A percentile compares a stretch with the other conserved stretches of the same genome.
These are phyloP conservation scores for Carex kokanica DNA, from an alignment of 176 grass and related monocot genomes.

Conservation along the genomic window DNA sequence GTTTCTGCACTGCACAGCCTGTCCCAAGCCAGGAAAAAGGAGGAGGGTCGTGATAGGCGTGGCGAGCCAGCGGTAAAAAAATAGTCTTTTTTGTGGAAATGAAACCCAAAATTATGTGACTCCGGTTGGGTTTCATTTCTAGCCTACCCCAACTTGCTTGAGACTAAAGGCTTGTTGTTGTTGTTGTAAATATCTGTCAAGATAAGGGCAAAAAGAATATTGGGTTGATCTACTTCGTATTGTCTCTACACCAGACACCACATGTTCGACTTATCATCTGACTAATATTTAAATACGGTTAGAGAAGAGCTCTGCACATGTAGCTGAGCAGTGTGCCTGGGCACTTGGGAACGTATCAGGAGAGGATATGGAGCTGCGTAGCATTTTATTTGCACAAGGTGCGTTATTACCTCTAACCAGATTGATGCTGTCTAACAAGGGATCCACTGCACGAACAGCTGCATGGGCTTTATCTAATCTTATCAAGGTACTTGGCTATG, in stretches of 20 bases:
- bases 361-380: conserved; percentile 84
- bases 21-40: too few species aligned
- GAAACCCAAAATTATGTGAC: too few species aligned
- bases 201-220: neutral
- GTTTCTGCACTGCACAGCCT: too few species aligned
- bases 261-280: conserved; percentile 29
- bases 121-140: too few species aligned
- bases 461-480: conserved; percentile 98
- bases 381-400: conserved; percentile 79
- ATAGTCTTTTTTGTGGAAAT: too few species aligned
- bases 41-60: too few species aligned
- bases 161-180: too few species aligned
- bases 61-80: too few species aligned
- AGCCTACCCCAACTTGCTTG: too few species aligned
- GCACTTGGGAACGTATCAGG: conserved; percentile 92
- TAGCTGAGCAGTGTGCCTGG: conserved; percentile 95
- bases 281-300: conserved; percentile 41
- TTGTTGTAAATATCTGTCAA: neutral
- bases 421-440: conserved; percentile 73
- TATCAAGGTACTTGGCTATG: conserved; percentile 61
- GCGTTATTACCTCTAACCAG: conserved; percentile 67
- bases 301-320: conserved; percentile 76
- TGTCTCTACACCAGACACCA: neutral
- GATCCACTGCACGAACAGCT: conserved; percentile 77
- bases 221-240: conserved; percentile 17